Evolutionary conservation across 2,329 filamentous ascomycete genomes (phyloP).

Genomic region (Periglandula ipomoeae): DNA sequence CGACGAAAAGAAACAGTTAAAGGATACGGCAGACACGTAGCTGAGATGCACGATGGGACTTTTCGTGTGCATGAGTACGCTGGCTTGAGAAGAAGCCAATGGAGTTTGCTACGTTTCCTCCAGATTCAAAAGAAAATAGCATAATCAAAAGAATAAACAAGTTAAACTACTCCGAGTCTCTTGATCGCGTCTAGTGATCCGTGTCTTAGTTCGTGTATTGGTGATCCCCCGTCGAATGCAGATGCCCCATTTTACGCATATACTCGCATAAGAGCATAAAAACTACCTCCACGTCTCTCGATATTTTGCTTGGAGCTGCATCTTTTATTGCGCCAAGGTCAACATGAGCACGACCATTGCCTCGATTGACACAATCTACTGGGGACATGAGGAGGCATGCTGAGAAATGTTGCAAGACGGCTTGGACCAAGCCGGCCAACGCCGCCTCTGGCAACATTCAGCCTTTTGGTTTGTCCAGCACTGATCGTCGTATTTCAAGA

Average conservation of each 20-base stretch:
- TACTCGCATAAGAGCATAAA: not conserved
- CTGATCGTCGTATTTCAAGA: not conserved
- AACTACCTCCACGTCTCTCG: not conserved
- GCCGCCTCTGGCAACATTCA: constrained; percentile 15
- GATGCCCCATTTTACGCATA: constrained; percentile 1
- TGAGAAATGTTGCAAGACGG: constrained; percentile 24
- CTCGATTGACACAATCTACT: constrained; percentile 3
- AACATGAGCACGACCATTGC: not conserved
- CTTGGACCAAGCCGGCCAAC: constrained; percentile 20
- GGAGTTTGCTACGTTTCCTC: not conserved
- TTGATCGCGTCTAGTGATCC: not conserved
- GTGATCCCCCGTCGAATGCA: too few species aligned
- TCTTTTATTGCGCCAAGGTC: not conserved
- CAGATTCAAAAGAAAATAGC: not conserved
- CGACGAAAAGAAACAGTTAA: constrained; percentile 29
- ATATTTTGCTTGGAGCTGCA: not conserved
- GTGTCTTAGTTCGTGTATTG: too few species aligned
- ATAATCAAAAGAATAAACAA: not conserved
- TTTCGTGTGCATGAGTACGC: too few species aligned
- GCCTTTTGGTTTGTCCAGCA: constrained; percentile 14
- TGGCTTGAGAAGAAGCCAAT: too few species aligned
- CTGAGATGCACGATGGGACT: not conserved
- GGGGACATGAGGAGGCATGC: constrained; percentile 28
- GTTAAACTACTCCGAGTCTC: not conserved
- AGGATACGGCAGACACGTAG: constrained; percentile 20